A percentile compares a stretch with the other conserved stretches of the same genome.
Evolutionary conservation across 345 rosid genomes (phyloP).

Genomic region (Eucalyptus albens): DNA sequence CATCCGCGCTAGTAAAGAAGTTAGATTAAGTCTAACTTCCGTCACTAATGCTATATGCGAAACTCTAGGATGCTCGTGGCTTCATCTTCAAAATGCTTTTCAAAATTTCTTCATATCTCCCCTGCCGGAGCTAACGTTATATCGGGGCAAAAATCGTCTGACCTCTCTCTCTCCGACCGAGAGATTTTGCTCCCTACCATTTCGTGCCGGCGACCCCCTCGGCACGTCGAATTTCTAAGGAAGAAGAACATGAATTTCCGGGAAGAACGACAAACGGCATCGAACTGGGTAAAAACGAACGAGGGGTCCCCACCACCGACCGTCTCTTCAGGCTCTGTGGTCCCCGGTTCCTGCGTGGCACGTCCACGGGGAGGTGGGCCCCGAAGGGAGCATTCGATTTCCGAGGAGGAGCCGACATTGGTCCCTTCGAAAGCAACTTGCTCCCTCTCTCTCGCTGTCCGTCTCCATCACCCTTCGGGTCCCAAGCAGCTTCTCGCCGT

Average conservation of each 20-base stretch:
- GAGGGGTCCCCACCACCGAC: neutral
- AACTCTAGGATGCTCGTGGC: neutral
- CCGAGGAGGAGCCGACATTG: neutral
- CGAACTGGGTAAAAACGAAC: neutral
- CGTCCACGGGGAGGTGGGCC: neutral
- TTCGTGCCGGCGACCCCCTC: neutral
- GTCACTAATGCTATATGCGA: neutral
- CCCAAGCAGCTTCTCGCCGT: neutral
- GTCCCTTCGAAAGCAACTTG: neutral
- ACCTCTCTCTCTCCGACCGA: neutral
- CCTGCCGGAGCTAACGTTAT: neutral
- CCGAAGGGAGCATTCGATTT: neutral
- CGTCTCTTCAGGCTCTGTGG: neutral
- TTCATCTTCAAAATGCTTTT: neutral
- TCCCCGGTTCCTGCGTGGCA: neutral
- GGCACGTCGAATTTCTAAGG: neutral
- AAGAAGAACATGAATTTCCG: neutral
- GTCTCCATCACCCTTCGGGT: neutral
- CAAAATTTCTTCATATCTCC: neutral
- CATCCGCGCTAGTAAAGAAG: neutral
- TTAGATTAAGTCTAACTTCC: rapidly evolving
- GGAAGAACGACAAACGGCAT: neutral
- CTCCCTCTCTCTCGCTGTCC: neutral
- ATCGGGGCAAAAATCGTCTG: neutral
- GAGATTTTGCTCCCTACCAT: neutral